A percentile compares a stretch with the other conserved stretches of the same genome.
Conservation (phyloP, 352 stramenopile genomes). For the Thalassiosira ordinaria region DNA sequence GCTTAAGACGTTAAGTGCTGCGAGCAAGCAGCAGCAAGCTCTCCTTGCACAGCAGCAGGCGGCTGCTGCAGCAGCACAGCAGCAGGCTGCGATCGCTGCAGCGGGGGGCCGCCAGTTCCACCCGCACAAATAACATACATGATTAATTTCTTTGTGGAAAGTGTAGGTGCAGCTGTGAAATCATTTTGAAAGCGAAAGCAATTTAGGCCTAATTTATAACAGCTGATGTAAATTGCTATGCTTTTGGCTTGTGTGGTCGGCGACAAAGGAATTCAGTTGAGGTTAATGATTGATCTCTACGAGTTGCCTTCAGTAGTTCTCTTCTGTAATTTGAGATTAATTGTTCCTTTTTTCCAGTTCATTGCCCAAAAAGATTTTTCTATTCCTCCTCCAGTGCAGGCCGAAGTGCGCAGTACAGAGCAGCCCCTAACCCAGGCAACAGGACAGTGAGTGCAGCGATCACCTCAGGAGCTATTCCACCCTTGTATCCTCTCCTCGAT, state of each 20-base stretch:
- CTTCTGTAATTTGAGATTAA: background rate
- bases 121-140: slow-evolving; percentile 44
- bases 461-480: slow-evolving; percentile 22
- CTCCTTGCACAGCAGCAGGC: slow-evolving; percentile 64
- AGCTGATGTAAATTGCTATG: slow-evolving; percentile 8
- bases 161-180: no score
- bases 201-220: slow-evolving; percentile 40
- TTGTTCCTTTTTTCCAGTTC: background rate
- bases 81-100: slow-evolving; percentile 51
- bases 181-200: slow-evolving; percentile 9
- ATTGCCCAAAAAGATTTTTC: slow-evolving; percentile 3
- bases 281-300: background rate
- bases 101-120: slow-evolving; percentile 45
- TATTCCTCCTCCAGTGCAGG: slow-evolving; percentile 57
- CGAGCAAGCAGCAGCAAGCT: slow-evolving; percentile 78
- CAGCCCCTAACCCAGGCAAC: slow-evolving; percentile 59
- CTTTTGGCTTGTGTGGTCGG: no score
- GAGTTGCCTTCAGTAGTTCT: slow-evolving; percentile 11
- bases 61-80: slow-evolving; percentile 39
- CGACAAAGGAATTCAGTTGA: no score
- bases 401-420: slow-evolving; percentile 67
- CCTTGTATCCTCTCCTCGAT: slow-evolving; percentile 43
- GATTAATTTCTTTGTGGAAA: slow-evolving; percentile 28
- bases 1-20: slow-evolving; percentile 94
- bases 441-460: slow-evolving; percentile 56